These are phyloP conservation scores for Suillus luteus DNA, from an alignment of 768 basidiomycete species.

Conservation along the genomic window DNA sequence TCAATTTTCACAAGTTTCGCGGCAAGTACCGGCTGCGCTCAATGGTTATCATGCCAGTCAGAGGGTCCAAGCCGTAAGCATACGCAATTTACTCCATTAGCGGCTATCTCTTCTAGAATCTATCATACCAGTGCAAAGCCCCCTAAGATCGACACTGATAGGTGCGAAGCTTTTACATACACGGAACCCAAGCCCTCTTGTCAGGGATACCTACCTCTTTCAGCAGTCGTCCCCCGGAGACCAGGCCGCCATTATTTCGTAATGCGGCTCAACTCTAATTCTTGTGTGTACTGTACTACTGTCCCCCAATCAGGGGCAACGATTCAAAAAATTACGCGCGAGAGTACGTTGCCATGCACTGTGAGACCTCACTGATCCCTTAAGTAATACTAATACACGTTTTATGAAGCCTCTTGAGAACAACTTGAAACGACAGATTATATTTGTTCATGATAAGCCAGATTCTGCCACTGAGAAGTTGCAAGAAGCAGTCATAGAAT, in stretches of 20 bases:
- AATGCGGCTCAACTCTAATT: background rate
- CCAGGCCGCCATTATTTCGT: background rate
- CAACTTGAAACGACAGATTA: background rate
- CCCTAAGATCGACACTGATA: background rate
- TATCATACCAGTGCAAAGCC: background rate
- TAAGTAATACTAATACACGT: background rate
- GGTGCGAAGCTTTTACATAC: background rate
- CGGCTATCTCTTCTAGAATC: no score
- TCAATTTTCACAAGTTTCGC: no score
- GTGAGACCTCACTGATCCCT: background rate
- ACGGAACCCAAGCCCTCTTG: background rate
- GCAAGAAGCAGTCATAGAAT: background rate
- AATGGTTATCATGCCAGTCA: no score
- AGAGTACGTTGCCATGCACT: background rate
- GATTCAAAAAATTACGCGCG: background rate
- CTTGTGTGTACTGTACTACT: background rate
- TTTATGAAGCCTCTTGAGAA: background rate
- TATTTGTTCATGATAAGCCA: background rate
- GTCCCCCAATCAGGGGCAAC: background rate
- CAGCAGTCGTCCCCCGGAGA: background rate
- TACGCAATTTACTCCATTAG: no score
- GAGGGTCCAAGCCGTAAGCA: background rate
- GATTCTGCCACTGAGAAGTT: background rate
- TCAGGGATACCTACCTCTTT: background rate
- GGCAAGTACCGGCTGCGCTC: background rate